A percentile compares a stretch with the other conserved stretches of the same genome.
phyloP scores from a whole-genome alignment of 129 eudicot genomes.

The Centrapalus pauciflorus region DNA sequence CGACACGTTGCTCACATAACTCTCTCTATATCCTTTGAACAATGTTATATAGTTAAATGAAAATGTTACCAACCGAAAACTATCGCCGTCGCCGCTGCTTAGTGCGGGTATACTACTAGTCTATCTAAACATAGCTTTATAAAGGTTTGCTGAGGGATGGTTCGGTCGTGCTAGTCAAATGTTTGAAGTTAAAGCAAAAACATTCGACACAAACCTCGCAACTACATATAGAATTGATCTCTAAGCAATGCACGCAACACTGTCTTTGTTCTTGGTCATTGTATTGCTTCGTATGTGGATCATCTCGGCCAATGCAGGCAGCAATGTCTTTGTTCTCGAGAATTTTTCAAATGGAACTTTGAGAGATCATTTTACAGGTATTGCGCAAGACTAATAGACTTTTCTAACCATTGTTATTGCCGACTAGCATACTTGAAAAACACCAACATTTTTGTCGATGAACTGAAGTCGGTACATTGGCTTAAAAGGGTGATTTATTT shows the following conservation, averaged over 20 bases:
- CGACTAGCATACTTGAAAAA: no score
- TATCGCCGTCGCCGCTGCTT: no score
- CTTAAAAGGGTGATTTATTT: no score
- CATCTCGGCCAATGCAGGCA: constrained; percentile 63
- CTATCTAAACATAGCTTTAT: constrained; percentile 40
- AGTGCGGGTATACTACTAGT: no score
- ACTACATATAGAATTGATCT: constrained; percentile 82
- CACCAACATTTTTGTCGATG: no score
- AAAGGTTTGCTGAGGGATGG: constrained; percentile 82
- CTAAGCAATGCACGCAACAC: constrained; percentile 74
- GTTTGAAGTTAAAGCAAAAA: constrained; percentile 74
- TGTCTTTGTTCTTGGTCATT: constrained; percentile 91
- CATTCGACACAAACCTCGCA: constrained; percentile 62
- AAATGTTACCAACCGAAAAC: no score
- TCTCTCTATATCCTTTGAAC: no score
- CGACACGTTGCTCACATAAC: no score
- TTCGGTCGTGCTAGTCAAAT: constrained; percentile 56
- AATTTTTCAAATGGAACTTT: constrained; percentile 65
- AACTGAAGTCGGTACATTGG: no score
- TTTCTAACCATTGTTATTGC: no score
- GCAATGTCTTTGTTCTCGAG: constrained; percentile 79
- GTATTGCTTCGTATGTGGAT: constrained; percentile 63
- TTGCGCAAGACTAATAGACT: neutral
- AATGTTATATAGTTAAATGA: no score
- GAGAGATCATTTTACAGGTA: constrained; percentile 83